These are phyloP conservation scores for Nicotiana paniculata DNA, from an alignment of 257 asterid genomes.

Conservation along the genomic window DNA sequence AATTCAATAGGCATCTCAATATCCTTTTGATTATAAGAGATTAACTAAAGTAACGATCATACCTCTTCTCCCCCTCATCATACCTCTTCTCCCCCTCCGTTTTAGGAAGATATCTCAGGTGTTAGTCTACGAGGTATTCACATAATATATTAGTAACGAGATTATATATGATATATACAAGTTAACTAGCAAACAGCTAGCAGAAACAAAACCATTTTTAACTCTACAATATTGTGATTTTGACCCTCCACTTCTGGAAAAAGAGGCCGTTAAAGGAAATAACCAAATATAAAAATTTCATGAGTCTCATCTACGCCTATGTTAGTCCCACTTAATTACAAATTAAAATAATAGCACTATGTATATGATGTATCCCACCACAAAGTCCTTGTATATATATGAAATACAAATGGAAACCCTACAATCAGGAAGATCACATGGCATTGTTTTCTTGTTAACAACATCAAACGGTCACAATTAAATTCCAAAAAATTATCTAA, in stretches of 20 bases:
- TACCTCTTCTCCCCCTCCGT: too few species aligned
- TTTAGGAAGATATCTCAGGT: too few species aligned
- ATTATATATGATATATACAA: too few species aligned
- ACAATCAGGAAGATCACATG: slow-evolving; percentile 52
- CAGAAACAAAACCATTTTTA: background rate
- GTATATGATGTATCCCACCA: background rate
- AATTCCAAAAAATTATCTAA: slow-evolving; percentile 4
- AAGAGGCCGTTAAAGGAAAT: background rate
- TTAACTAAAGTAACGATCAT: too few species aligned
- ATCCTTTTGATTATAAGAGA: too few species aligned
- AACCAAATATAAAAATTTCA: background rate
- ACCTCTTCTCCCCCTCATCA: too few species aligned
- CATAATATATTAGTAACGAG: too few species aligned
- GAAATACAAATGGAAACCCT: background rate
- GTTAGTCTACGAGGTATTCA: too few species aligned
- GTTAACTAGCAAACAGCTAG: too few species aligned
- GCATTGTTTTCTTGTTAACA: slow-evolving; percentile 23
- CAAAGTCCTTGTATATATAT: background rate
- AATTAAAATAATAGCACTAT: background rate
- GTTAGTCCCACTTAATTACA: background rate
- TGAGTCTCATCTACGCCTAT: background rate
- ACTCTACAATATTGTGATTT: background rate
- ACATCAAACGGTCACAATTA: background rate
- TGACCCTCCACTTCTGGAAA: background rate
- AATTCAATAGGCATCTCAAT: too few species aligned